Evolutionary conservation across 75 land plant genomes (phyloP).

Genomic region (Pinus albicaulis): DNA sequence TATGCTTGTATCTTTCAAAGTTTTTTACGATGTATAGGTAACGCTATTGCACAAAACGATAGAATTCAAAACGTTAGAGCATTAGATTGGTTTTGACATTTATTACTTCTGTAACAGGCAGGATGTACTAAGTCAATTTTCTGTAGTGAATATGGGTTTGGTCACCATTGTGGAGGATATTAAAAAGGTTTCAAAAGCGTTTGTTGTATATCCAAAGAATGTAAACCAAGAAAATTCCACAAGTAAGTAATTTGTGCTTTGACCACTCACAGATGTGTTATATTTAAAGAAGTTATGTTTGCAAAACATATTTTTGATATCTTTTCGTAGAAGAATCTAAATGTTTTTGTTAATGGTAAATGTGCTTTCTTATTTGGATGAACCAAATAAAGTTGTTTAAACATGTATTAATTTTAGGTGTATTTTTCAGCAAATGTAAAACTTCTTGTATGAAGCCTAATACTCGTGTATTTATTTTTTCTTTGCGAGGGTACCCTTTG

Average conservation of each 20-base stretch:
- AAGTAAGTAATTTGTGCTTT: constrained; percentile 46
- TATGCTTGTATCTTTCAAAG: background rate
- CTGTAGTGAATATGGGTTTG: constrained; percentile 94
- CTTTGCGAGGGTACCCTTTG: background rate
- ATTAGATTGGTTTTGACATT: constrained; percentile 3
- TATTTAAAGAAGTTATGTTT: background rate
- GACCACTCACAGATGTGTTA: background rate
- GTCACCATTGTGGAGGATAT: constrained; percentile 96
- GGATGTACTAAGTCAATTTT: constrained; percentile 86
- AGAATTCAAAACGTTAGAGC: background rate
- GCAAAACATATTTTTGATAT: background rate
- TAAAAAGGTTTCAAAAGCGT: constrained; percentile 87
- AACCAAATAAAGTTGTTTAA: background rate
- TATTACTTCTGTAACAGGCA: constrained; percentile 48
- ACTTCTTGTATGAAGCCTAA: background rate
- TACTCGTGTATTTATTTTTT: background rate
- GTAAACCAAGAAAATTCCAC: constrained; percentile 88
- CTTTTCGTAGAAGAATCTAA: too few relatives aligned
- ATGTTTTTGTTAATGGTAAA: background rate
- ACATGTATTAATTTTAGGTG: background rate
- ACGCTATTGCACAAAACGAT: background rate
- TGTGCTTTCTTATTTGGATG: background rate
- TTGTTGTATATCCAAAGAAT: constrained; percentile 89
- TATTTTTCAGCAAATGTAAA: background rate
- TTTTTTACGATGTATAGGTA: background rate